Evolutionary conservation across 768 basidiomycete genomes (phyloP).

Genomic region (Amanita pallidorosea): DNA sequence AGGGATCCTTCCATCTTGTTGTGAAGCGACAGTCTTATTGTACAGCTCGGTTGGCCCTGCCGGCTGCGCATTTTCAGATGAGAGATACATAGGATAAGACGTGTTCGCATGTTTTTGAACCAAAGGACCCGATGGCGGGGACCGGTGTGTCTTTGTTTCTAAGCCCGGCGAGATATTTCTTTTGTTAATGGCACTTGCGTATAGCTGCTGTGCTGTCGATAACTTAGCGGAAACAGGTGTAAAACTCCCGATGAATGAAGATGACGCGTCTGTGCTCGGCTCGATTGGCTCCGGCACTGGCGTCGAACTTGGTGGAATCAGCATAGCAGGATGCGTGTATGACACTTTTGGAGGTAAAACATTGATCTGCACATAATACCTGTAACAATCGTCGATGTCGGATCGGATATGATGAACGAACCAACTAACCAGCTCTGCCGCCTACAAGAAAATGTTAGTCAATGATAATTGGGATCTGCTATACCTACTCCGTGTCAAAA

Average conservation of each 20-base stretch:
- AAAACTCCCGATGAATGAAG: conserved; percentile 3
- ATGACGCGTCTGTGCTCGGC: conserved; percentile 6
- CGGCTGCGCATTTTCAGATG: neutral
- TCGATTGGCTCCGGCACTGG: neutral
- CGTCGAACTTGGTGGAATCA: neutral
- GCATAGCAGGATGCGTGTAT: conserved; percentile 21
- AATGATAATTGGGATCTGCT: neutral
- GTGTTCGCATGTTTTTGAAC: neutral
- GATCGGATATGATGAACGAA: neutral
- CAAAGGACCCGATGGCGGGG: neutral
- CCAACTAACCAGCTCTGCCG: neutral
- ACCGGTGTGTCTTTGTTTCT: neutral
- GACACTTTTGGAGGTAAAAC: conserved; percentile 21
- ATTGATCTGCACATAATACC: conserved; percentile 25
- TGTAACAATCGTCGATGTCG: conserved; percentile 6
- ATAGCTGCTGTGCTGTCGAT: conserved; percentile 31
- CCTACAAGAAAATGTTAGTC: neutral
- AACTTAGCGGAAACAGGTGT: conserved; percentile 8
- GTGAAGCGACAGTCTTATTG: neutral
- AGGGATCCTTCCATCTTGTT: neutral
- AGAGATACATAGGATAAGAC: neutral
- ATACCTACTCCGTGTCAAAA: conserved; percentile 20
- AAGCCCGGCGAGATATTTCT: neutral
- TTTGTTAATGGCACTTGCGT: conserved; percentile 25
- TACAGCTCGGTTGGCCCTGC: neutral